These are phyloP conservation scores for Aspergillus neoniger DNA, from an alignment of 2,329 filamentous ascomycete genomes.

Conservation along the genomic window DNA sequence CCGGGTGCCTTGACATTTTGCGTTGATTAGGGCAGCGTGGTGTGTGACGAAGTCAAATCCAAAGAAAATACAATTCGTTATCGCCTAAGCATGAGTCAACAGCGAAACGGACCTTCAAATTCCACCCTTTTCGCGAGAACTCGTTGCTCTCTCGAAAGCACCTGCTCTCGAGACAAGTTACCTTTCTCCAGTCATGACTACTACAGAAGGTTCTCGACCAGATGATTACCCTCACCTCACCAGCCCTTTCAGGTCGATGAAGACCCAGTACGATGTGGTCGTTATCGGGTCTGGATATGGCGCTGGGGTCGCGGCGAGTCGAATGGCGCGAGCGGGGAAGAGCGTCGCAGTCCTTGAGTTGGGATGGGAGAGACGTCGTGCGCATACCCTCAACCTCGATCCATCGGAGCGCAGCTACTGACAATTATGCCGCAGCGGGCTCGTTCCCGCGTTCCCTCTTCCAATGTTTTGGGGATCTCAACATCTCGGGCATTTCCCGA, in stretches of 20 bases:
- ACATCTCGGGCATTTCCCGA: constrained; percentile 15
- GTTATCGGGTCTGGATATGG: constrained; percentile 71
- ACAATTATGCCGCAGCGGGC: constrained; percentile 8
- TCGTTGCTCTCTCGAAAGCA: not conserved
- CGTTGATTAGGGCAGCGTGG: too few species aligned
- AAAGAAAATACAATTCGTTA: too few species aligned
- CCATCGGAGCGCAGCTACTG: not conserved
- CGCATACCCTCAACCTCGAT: not conserved
- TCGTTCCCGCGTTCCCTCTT: constrained; percentile 17
- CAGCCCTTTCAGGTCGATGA: not conserved
- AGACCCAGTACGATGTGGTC: constrained; percentile 59
- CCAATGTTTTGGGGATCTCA: constrained; percentile 14
- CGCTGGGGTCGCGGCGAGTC: constrained; percentile 64
- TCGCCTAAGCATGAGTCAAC: too few species aligned
- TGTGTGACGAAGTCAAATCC: too few species aligned
- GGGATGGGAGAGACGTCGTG: constrained; percentile 64
- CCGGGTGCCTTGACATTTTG: not conserved
- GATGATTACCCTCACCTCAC: not conserved
- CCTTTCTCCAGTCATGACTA: not conserved
- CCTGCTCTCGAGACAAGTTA: not conserved
- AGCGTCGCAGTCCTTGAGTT: constrained; percentile 66
- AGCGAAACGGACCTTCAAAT: too few species aligned
- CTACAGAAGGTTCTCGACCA: not conserved
- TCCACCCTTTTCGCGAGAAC: too few species aligned
- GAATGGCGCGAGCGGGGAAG: constrained; percentile 62